Evolutionary conservation across 148 eudicot genomes (phyloP).

Genomic region (Chenopodium quinoa): DNA sequence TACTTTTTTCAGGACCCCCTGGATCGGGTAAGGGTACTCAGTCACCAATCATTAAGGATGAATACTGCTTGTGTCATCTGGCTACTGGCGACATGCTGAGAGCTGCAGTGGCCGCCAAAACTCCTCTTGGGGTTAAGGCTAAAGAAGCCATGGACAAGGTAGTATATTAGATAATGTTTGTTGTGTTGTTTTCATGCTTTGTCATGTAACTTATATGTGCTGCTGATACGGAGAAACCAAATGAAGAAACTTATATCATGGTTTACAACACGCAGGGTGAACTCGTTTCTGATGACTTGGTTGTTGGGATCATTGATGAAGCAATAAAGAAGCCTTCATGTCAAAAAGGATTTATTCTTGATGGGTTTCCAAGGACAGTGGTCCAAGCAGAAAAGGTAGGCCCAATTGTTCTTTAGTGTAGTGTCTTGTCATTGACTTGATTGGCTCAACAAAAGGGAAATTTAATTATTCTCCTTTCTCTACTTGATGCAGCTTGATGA

Average conservation of each 20-base stretch:
- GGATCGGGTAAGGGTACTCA: conserved; percentile 99
- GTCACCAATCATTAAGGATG: conserved; percentile 88
- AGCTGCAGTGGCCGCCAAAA: conserved; percentile 95
- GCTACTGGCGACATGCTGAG: conserved; percentile 99
- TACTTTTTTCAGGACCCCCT: conserved; percentile 68
- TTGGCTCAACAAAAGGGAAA: not conserved
- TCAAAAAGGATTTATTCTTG: conserved; percentile 92
- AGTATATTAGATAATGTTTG: not conserved
- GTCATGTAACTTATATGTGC: not conserved
- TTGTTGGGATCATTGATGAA: conserved; percentile 90
- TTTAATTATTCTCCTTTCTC: not conserved
- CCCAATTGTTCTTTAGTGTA: not conserved
- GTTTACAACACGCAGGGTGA: conserved; percentile 52
- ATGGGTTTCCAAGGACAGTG: conserved; percentile 95
- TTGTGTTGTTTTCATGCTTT: not conserved
- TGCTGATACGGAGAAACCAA: not conserved
- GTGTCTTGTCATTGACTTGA: not conserved
- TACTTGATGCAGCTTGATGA: conserved; percentile 70
- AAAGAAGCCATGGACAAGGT: conserved; percentile 98
- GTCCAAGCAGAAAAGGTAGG: conserved; percentile 82
- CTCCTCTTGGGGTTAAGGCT: conserved; percentile 86
- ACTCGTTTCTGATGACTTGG: conserved; percentile 90
- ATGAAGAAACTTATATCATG: not conserved
- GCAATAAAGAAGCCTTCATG: conserved; percentile 93
- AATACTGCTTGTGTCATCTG: conserved; percentile 92